These are phyloP conservation scores for Vitis vinifera DNA, from an alignment of 164 flowering plant genomes.

Conservation along the genomic window ASM3070453v1 NC_081822.1:4776001-4776500, in stretches of 20 bases:
- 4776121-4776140: slow-evolving; percentile 2
- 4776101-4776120: not conserved
- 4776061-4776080: not conserved
- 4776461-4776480: too few relatives aligned
- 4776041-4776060: not conserved
- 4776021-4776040: slow-evolving; percentile 1
- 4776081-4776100: not conserved
- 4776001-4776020: not conserved
- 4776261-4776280: slow-evolving; percentile 41
- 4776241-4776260: slow-evolving; percentile 53
- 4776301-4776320: slow-evolving; percentile 40
- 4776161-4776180: slow-evolving; percentile 42
- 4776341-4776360: too few relatives aligned
- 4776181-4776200: slow-evolving; percentile 45
- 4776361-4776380: not conserved
- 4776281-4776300: slow-evolving; percentile 35
- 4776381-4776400: too few relatives aligned
- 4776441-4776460: too few relatives aligned
- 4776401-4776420: too few relatives aligned
- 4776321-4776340: not conserved
- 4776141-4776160: slow-evolving; percentile 45
- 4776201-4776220: slow-evolving; percentile 48
- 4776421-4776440: too few relatives aligned
- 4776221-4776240: slow-evolving; percentile 60
- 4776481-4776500: too few relatives aligned